phyloP scores from a whole-genome alignment of 2,329 filamentous ascomycete species.

The Alternaria sp. region DNA sequence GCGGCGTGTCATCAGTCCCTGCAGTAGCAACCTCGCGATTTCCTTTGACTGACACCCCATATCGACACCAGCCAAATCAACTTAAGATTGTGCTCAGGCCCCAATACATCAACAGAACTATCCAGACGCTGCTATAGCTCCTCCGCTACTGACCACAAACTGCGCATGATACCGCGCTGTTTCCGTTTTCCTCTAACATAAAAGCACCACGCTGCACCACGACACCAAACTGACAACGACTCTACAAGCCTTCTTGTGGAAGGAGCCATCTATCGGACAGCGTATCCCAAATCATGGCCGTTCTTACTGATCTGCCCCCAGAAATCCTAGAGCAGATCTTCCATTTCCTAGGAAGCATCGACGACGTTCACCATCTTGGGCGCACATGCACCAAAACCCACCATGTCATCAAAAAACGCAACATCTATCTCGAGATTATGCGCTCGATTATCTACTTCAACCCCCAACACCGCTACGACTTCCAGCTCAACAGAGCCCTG shows the following conservation, averaged over 20 bases:
- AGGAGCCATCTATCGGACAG: not conserved
- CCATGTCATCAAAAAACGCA: slow-evolving; percentile 14
- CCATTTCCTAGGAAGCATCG: slow-evolving; percentile 29
- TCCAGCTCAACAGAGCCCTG: slow-evolving; percentile 28
- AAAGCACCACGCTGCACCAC: not conserved
- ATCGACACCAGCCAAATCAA: not conserved
- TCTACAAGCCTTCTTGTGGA: not conserved
- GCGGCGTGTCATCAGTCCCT: not conserved
- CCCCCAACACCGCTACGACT: slow-evolving; percentile 28
- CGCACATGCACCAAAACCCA: slow-evolving; percentile 20
- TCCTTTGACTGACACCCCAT: not conserved
- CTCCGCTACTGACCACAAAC: not conserved
- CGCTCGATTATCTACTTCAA: slow-evolving; percentile 24
- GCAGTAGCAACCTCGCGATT: not conserved
- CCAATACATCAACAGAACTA: not conserved
- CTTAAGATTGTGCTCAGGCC: not conserved
- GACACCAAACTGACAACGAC: not conserved
- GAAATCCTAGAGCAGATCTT: slow-evolving; percentile 30
- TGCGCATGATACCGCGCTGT: not conserved
- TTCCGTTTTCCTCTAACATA: not conserved
- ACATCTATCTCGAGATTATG: slow-evolving; percentile 32
- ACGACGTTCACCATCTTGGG: slow-evolving; percentile 34
- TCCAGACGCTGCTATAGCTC: not conserved
- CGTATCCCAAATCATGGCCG: slow-evolving; percentile 8
- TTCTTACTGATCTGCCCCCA: slow-evolving; percentile 19